Evolutionary conservation across 345 rosid genomes (phyloP), one percentile per base, ranked within the genome.

Genomic region (Linum trigynum): DNA sequence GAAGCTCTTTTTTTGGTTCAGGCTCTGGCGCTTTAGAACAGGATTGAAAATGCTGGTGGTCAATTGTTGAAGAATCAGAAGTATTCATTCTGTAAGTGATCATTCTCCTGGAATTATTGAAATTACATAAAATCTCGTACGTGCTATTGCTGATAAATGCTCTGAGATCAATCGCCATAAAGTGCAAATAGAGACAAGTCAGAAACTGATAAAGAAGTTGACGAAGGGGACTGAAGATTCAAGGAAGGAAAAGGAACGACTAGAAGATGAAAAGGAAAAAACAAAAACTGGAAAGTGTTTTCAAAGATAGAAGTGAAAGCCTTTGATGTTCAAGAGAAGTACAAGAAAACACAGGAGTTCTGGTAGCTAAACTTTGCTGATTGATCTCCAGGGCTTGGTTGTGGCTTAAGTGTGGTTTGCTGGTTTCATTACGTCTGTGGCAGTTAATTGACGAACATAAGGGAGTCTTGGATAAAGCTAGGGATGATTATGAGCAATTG

Each of bases 1-100:
- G 10, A 32, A 37, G 59, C 5, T 36, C 15, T 35, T 68, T 53
- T 40, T 64, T 76, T 7, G 65, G 75, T 59, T 57, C 67, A 94
- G 99, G 96, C 90, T n/a, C 63, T 65, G 57, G 84, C 83, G 79
- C 89, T 94, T 71, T 97, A 90, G 80, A 83, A 70, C 69, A 84
- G 82, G 76, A 83, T 94, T 82, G 97, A 92, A 82, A 89, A 86
- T 74, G 89, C 89, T 45, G 97, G 96, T 42, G 99, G 96, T 68
- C 92, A 84, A 81, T 77, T 64, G 56, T 63, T 94, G 80, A 94
- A 86, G 77, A 72, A 73, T 42, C 99, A 94, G 69, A 94, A 90
- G 80, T 76, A 88, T 94, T 75, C 96, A 94, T 72, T 77, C 84
- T 38, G 99, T 90, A 81, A 86, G 99, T 79, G 39, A 42, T 53